phyloP scores from a whole-genome alignment of 805 yeast species.

The Yarrowia yakushimensis region DNA sequence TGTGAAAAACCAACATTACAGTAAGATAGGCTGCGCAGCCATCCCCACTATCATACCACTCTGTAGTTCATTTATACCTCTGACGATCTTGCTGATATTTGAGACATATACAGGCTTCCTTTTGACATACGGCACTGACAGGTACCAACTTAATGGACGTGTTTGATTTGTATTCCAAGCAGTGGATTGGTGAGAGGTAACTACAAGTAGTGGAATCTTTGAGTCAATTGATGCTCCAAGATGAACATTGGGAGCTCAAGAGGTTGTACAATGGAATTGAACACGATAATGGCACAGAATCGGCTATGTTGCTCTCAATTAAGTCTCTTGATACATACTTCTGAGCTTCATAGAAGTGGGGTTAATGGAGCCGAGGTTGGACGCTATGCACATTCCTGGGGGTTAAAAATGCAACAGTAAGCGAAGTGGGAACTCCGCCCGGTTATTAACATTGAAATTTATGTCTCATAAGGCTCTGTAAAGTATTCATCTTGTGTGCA shows the following conservation, averaged over 20 bases:
- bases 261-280: background rate
- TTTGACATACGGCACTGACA: background rate
- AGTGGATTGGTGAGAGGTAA: background rate
- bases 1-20: background rate
- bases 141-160: background rate
- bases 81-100: background rate
- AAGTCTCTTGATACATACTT: background rate
- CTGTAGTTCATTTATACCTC: background rate
- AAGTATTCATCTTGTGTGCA: no score
- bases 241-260: background rate
- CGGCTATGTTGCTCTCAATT: background rate
- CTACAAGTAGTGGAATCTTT: background rate
- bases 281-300: background rate
- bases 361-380: conserved; percentile 10
- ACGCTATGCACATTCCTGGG: background rate
- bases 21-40: background rate
- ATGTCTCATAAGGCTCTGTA: background rate
- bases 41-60: background rate
- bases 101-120: background rate
- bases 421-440: no score
- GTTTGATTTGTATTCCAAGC: background rate
- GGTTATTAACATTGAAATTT: background rate
- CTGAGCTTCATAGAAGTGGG: background rate
- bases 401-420: background rate
- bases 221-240: background rate